A percentile compares a stretch with the other conserved stretches of the same genome.
Conservation (phyloP, 225 moss, liverwort and hornwort species). For the Polytrichum formosum region DNA sequence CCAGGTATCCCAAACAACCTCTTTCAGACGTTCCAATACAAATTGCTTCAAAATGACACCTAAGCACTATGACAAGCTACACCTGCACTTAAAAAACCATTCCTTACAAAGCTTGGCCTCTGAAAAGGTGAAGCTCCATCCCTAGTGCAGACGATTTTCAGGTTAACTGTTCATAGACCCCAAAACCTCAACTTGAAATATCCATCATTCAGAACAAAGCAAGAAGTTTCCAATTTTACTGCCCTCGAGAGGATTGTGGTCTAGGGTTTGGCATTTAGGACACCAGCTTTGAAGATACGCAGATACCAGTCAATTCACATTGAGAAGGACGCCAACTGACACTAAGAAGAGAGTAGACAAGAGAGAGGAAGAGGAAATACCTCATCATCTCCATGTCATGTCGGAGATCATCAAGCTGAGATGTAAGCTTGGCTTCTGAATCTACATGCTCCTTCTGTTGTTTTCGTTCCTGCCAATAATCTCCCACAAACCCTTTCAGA, state of each 20-base stretch:
- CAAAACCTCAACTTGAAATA: not conserved
- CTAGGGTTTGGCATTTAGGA: too few relatives aligned
- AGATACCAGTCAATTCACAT: not conserved
- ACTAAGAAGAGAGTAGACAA: not conserved
- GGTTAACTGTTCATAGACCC: not conserved
- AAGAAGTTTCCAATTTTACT: not conserved
- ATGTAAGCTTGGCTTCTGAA: slow-evolving; percentile 38
- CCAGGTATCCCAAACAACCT: too few relatives aligned
- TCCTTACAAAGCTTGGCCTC: too few relatives aligned
- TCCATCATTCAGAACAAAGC: not conserved
- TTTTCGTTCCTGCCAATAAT: slow-evolving; percentile 42
- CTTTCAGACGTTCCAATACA: too few relatives aligned
- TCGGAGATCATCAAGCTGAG: slow-evolving; percentile 37
- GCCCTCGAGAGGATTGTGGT: too few relatives aligned
- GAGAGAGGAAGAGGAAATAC: slow-evolving; percentile 16
- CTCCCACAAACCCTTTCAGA: not conserved
- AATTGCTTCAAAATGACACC: not conserved
- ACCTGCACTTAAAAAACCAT: not conserved
- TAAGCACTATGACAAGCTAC: not conserved
- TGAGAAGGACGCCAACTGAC: not conserved
- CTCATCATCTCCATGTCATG: slow-evolving; percentile 59
- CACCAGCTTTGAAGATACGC: not conserved
- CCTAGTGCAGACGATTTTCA: not conserved
- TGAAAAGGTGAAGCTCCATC: too few relatives aligned
- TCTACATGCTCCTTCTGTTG: slow-evolving; percentile 45